Evolutionary conservation across 78 protist species (phyloP).

Genomic region (Tieghemostelium lacteum): DNA sequence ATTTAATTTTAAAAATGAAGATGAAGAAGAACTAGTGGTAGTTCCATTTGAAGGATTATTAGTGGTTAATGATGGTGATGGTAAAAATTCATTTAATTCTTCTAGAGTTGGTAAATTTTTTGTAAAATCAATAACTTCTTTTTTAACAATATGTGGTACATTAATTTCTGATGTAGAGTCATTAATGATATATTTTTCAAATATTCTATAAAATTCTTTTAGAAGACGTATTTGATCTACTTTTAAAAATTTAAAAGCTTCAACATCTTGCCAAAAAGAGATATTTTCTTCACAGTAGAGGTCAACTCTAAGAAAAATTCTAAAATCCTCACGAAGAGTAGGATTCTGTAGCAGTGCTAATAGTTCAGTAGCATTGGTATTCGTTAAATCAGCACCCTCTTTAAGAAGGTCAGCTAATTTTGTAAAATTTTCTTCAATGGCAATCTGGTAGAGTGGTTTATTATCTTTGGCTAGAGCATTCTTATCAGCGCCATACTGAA

Average conservation of each 20-base stretch:
- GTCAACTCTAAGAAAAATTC: conserved; percentile 56
- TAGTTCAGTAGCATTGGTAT: conserved; percentile 23
- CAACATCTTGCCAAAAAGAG: conserved; percentile 43
- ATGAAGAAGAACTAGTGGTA: background rate
- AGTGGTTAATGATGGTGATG: background rate
- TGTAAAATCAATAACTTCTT: conserved; percentile 7
- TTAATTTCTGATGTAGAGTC: conserved; percentile 63
- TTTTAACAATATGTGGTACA: conserved; percentile 29
- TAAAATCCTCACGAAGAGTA: conserved; percentile 64
- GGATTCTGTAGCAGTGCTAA: conserved; percentile 58
- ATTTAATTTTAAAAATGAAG: background rate
- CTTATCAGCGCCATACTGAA: conserved; percentile 79
- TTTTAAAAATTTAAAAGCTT: conserved; percentile 50
- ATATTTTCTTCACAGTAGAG: conserved; percentile 71
- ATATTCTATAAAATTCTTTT: conserved; percentile 34
- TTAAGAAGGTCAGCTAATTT: conserved; percentile 59
- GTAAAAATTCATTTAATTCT: background rate
- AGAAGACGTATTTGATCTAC: conserved; percentile 28
- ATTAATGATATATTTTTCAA: conserved; percentile 41
- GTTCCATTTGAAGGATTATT: background rate
- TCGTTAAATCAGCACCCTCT: conserved; percentile 28
- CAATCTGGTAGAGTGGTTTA: conserved; percentile 64
- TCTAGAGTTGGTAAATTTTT: conserved; percentile 29
- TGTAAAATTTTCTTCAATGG: conserved; percentile 73
- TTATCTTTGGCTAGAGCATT: conserved; percentile 39